Conservation (phyloP, 2,329 filamentous ascomycete genomes). For the Laburnicola sp. region DNA sequence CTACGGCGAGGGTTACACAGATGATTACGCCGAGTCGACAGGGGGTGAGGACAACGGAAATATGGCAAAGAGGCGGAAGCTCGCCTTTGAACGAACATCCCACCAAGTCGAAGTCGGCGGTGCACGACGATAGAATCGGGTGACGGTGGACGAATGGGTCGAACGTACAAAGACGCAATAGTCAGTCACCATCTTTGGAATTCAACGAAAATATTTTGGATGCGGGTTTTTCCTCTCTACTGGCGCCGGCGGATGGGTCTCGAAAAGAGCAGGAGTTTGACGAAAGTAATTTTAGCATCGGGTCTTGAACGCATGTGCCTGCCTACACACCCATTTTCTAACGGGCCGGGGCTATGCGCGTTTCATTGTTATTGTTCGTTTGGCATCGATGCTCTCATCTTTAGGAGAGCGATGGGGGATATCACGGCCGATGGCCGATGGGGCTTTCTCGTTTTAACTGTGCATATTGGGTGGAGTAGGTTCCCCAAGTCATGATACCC, state of each 20-base stretch:
- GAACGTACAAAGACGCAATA: not conserved
- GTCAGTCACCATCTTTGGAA: not conserved
- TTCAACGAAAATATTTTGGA: slow-evolving; percentile 8
- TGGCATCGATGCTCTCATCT: slow-evolving; percentile 9
- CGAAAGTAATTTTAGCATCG: slow-evolving; percentile 1
- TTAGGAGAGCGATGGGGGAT: slow-evolving; percentile 2
- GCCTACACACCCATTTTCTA: not conserved
- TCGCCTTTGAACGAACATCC: slow-evolving; percentile 41
- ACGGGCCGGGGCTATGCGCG: not conserved
- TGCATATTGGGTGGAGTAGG: slow-evolving; percentile 17
- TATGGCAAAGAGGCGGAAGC: slow-evolving; percentile 39
- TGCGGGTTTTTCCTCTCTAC: not conserved
- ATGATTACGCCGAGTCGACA: slow-evolving; percentile 73
- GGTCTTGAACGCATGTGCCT: not conserved
- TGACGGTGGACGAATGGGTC: not conserved
- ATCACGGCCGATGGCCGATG: not conserved
- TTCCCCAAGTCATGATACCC: slow-evolving; percentile 15
- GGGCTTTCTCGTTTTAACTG: slow-evolving; percentile 9
- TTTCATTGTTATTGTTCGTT: slow-evolving; percentile 1
- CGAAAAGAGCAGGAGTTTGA: slow-evolving; percentile 7
- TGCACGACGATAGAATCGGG: slow-evolving; percentile 33
- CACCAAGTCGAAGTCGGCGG: slow-evolving; percentile 43
- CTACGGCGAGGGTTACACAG: slow-evolving; percentile 71
- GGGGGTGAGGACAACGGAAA: slow-evolving; percentile 66
- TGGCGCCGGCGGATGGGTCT: slow-evolving; percentile 2